phyloP scores from a whole-genome alignment of 192 early-diverging fungal species.

The Entomortierella beljakovae region DNA sequence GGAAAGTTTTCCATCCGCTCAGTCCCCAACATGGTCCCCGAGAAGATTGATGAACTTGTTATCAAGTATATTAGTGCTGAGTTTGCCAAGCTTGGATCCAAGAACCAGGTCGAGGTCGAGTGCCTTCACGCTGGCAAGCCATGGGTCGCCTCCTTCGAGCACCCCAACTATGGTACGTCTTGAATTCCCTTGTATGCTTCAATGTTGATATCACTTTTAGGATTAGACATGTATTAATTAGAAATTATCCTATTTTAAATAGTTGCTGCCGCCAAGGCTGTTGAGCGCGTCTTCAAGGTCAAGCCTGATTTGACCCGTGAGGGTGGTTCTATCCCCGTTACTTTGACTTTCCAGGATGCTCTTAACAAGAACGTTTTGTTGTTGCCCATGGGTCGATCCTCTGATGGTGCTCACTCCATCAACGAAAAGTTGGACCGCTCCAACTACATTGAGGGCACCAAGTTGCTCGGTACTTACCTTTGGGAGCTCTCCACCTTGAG shows the following conservation, averaged over 20 bases:
- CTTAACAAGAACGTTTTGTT: constrained; percentile 91
- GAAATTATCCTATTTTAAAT: neutral
- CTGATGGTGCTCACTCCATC: constrained; percentile 93
- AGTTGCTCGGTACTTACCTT: constrained; percentile 91
- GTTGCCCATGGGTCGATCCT: constrained; percentile 90
- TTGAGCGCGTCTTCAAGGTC: constrained; percentile 90
- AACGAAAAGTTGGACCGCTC: constrained; percentile 95
- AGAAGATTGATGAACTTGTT: constrained; percentile 80
- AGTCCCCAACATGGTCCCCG: constrained; percentile 94
- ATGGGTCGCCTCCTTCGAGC: constrained; percentile 93
- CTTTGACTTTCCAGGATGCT: constrained; percentile 97
- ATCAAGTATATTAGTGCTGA: constrained; percentile 80
- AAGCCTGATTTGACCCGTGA: constrained; percentile 97
- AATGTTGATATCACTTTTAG: neutral
- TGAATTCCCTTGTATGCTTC: neutral
- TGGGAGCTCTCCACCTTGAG: constrained; percentile 79
- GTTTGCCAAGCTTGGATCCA: constrained; percentile 90
- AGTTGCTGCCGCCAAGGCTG: constrained; percentile 91
- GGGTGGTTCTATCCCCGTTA: constrained; percentile 98
- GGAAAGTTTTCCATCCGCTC: constrained; percentile 99
- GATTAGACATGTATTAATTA: neutral
- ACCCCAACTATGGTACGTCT: constrained; percentile 87
- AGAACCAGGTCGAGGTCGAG: constrained; percentile 83
- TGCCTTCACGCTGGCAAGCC: constrained; percentile 87
- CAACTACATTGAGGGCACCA: constrained; percentile 97